phyloP scores from a whole-genome alignment of 257 asterid species.

The Verbena officinalis region DNA sequence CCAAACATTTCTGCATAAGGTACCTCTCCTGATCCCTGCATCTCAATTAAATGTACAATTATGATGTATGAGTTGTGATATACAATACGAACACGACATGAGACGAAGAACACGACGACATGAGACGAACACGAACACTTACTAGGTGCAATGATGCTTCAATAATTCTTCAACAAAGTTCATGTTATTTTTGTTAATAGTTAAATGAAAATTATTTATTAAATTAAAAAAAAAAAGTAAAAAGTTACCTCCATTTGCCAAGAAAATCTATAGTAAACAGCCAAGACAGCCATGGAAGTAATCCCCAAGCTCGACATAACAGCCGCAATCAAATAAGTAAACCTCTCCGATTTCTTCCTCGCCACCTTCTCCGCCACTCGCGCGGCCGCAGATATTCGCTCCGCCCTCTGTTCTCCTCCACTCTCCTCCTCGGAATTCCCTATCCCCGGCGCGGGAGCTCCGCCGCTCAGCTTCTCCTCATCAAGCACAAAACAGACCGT shows the following conservation, averaged over 20 bases:
- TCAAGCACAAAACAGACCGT: constrained; percentile 46
- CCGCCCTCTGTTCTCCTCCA: constrained; percentile 40
- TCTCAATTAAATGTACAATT: not conserved
- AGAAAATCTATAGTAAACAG: constrained; percentile 67
- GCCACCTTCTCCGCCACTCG: constrained; percentile 48
- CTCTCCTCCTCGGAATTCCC: constrained; percentile 4
- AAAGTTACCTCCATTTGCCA: constrained; percentile 81
- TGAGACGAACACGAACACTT: too few species aligned
- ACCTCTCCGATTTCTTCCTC: constrained; percentile 70
- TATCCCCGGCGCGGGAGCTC: not conserved
- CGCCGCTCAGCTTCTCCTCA: constrained; percentile 35
- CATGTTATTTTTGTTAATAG: too few species aligned
- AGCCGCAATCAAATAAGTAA: constrained; percentile 69
- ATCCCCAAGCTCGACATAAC: constrained; percentile 77
- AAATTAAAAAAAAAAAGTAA: not conserved
- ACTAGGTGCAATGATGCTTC: too few species aligned
- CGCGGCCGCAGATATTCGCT: constrained; percentile 27
- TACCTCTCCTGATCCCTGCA: constrained; percentile 75
- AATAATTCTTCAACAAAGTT: too few species aligned
- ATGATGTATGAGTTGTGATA: too few species aligned
- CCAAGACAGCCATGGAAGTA: constrained; percentile 61
- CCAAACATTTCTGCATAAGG: constrained; percentile 72
- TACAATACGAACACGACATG: too few species aligned
- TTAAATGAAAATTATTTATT: too few species aligned
- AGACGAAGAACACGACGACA: too few species aligned